Percentiles rank a stretch among this genome's conserved stretches.
Evolutionary conservation across 768 basidiomycete species (phyloP).

Genomic region (Tricholomella constricta): DNA sequence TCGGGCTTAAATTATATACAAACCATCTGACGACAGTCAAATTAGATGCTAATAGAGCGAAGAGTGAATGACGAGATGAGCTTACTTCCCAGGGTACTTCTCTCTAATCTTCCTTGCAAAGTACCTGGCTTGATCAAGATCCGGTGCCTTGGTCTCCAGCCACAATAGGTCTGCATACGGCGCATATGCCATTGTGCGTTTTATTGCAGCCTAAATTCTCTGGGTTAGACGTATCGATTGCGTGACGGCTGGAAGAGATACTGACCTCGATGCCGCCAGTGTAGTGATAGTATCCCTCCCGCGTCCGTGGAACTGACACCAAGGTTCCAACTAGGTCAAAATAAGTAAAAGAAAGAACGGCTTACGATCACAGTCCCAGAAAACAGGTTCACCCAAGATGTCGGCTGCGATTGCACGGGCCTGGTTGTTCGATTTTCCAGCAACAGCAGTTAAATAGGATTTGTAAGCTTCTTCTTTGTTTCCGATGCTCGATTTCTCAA

Average conservation of each 20-base stretch:
- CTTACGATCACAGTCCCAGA: conserved; percentile 90
- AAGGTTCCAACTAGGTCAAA: conserved; percentile 1
- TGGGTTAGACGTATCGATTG: not conserved
- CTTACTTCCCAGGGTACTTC: conserved; percentile 71
- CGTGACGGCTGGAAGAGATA: not conserved
- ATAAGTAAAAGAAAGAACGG: conserved; percentile 5
- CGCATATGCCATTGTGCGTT: conserved; percentile 77
- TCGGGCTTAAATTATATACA: conserved; percentile 92
- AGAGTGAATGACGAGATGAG: not conserved
- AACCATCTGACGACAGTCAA: conserved; percentile 57
- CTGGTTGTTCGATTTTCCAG: conserved; percentile 71
- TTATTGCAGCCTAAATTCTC: conserved; percentile 63
- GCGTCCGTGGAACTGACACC: conserved; percentile 73
- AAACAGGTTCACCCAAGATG: conserved; percentile 68
- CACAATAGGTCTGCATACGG: conserved; percentile 89
- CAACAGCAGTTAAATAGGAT: conserved; percentile 57
- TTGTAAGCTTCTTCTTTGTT: conserved; percentile 59
- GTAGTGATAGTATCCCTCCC: conserved; percentile 91
- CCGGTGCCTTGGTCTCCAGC: conserved; percentile 91
- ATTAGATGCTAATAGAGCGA: not conserved
- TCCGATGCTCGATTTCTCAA: conserved; percentile 46
- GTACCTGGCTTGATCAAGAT: conserved; percentile 74
- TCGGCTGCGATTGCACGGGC: conserved; percentile 75
- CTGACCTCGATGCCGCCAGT: conserved; percentile 72
- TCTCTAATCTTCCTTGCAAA: conserved; percentile 78